Percentiles rank a stretch among this genome's conserved stretches.
Conservation (phyloP, 495 filamentous ascomycete species). For the Apodospora peruviana region DNA sequence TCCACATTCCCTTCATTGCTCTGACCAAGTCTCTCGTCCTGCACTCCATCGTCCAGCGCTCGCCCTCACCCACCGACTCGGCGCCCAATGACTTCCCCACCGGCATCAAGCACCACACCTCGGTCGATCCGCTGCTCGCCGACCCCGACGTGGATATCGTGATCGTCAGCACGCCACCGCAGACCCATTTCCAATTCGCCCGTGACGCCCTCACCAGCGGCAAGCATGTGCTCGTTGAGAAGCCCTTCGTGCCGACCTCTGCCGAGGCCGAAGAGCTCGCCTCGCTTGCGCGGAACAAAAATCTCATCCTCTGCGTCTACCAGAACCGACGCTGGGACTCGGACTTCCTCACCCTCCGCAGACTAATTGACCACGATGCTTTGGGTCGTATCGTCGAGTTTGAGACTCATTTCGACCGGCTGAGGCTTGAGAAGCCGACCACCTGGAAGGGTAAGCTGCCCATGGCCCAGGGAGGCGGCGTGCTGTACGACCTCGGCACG, state of each 20-base stretch:
- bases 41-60: slow-evolving; percentile 74
- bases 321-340: slow-evolving; percentile 85
- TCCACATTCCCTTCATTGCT: slow-evolving; percentile 83
- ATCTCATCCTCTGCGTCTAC: slow-evolving; percentile 69
- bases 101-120: slow-evolving; percentile 54
- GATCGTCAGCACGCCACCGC: slow-evolving; percentile 68
- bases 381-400: slow-evolving; percentile 72
- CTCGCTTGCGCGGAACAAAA: slow-evolving; percentile 54
- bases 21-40: slow-evolving; percentile 60
- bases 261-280: slow-evolving; percentile 68
- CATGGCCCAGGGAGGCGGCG: slow-evolving; percentile 60
- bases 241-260: slow-evolving; percentile 75
- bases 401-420: slow-evolving; percentile 76
- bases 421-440: slow-evolving; percentile 52
- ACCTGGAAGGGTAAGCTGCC: slow-evolving; percentile 65
- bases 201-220: slow-evolving; percentile 64
- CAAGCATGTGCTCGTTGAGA: slow-evolving; percentile 86
- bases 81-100: slow-evolving; percentile 64
- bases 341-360: slow-evolving; percentile 73
- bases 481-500: slow-evolving; percentile 76
- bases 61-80: slow-evolving; percentile 42
- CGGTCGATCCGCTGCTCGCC: slow-evolving; percentile 55
- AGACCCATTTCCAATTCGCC: slow-evolving; percentile 64
- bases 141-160: slow-evolving; percentile 66
- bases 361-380: slow-evolving; percentile 48